Evolutionary conservation across 2,329 filamentous ascomycete genomes (phyloP), one percentile per base, ranked within the genome.

Genomic region (Pseudocercospora fijiensis): DNA sequence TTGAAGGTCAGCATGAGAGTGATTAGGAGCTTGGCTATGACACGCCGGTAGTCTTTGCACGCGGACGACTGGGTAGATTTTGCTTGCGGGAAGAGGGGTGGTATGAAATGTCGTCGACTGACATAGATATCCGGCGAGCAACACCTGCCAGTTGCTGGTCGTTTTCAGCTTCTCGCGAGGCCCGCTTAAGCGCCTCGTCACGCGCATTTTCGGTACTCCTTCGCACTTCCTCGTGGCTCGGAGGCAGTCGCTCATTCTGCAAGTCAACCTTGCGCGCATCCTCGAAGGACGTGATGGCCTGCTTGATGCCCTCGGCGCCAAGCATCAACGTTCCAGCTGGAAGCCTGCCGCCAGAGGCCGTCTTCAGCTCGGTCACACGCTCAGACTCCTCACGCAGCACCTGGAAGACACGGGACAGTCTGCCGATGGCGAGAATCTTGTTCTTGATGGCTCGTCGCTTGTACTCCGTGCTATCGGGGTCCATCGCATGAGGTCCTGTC

Each of bases 381-480:
- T 99, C 95, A 1, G 93, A 96, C 79, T 99, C 95, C 80, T 99
- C 95, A 74, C 95, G 92, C 72, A 99, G 81, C 57, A 99, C 95
- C 78, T 99, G 95, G 88, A 99, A 99, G 65, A 99, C 95, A 72
- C 95, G 91, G 41, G 95, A 98, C 69, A 99, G 84, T 71, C 95
- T 91, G 28, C 95, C 95, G 74, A 99, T 99, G 65, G 95, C 95
- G 72, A 99, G 82, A 75, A 99, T 98, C 84, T 99, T 99, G 88
- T 99, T 99, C 85, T 98, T 98, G 85, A 99, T 96, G 3, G 93
- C 93, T 52, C 93, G 89, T 74, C 95, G 87, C 85, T 97, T 98
- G 83, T 90, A 94, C 76, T 99, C 95, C 72, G 89, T 91, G 58
- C 90, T 93, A 57, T 96, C 92, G 11, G 90, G 88, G 73, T 98